Conservation (phyloP, 2,329 filamentous ascomycete species). For the Alternaria arbusti region DNA sequence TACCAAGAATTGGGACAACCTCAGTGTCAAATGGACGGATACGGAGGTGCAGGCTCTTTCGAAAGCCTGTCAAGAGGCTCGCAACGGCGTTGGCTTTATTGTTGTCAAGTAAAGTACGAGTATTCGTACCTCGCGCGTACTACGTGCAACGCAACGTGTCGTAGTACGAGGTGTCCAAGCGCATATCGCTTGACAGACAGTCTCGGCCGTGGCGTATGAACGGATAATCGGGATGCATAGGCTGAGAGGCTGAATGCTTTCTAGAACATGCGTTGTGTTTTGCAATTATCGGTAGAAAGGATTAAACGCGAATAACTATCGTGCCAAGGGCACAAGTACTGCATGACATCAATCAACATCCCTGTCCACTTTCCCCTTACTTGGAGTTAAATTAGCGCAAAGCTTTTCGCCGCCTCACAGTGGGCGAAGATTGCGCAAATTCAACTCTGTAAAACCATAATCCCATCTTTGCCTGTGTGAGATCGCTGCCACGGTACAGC, state of each 20-base stretch:
- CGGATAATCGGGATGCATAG: slow-evolving; percentile 13
- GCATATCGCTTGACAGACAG: slow-evolving; percentile 14
- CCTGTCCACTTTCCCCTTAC: slow-evolving; percentile 16
- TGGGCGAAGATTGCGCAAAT: slow-evolving; percentile 15
- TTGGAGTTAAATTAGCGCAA: slow-evolving; percentile 10
- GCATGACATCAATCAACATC: slow-evolving; percentile 11
- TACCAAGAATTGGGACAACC: slow-evolving; percentile 67
- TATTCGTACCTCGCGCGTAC: slow-evolving; percentile 40
- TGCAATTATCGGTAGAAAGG: not conserved
- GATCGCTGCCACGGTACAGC: not conserved
- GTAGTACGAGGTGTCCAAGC: slow-evolving; percentile 34
- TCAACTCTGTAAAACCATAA: slow-evolving; percentile 1
- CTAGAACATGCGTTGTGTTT: not conserved
- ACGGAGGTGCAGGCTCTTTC: slow-evolving; percentile 66
- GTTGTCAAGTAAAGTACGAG: slow-evolving; percentile 59
- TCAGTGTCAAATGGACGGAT: slow-evolving; percentile 70
- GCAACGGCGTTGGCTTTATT: slow-evolving; percentile 65
- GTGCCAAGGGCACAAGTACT: not conserved
- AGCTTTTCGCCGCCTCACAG: slow-evolving; percentile 12
- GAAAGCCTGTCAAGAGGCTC: slow-evolving; percentile 61
- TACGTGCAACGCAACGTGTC: slow-evolving; percentile 16
- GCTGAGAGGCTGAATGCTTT: slow-evolving; percentile 5
- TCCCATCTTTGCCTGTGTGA: not conserved
- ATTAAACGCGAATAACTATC: not conserved
- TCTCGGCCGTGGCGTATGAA: slow-evolving; percentile 10